Evolutionary conservation across 306 rosid species (phyloP), one percentile per base, ranked within the genome.

Genomic region (Medicago lupulina): DNA sequence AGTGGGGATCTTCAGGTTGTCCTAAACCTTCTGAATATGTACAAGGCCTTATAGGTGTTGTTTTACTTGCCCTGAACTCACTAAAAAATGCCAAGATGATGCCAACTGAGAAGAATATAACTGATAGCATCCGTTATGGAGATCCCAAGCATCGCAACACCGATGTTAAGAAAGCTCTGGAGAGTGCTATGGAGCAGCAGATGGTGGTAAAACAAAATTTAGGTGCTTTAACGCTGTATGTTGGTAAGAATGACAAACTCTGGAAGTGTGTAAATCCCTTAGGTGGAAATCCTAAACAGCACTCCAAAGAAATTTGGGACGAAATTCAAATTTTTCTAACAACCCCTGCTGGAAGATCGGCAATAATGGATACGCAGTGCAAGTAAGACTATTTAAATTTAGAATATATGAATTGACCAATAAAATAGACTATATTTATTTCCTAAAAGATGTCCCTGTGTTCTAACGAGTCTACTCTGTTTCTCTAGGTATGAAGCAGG

Each of bases 401-500:
- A 55, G 25, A 19, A 80, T 50, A 39, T 31, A 31, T 15, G 15
- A 31, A 61, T 34, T 14, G 44, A 60, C 41, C 7, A 61, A 61
- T 34, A 55, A 55, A 61, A 61, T 18, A 50, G 16, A 36, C 76
- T 55, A 36, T 79, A 71, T 74, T 66, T 63, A 83, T 39, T 68
- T 80, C 70, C 62, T 61, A 7, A 36, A 69, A 23, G 6, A n/a
- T 74, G 67, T 65, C 25, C 49, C 53, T 18, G 10, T 53, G 47
- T 25, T 76, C 38, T 80, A 51, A 73, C 16, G 44, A 65, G 62
- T 17, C 2, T 23, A 28, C 62, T 79, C 50, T 76, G 21, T 68
- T 69, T 47, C 72, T 79, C n/a, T 74, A 93, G 98, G 88, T 93
- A 91, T 73, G 97, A 93, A 84, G 96, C 98, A 50, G 98, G 89